Percentiles rank a stretch among this genome's conserved stretches.
These are phyloP conservation scores for Dryas drummondii DNA, from an alignment of 306 rosid species.

Conservation along the genomic window DNA sequence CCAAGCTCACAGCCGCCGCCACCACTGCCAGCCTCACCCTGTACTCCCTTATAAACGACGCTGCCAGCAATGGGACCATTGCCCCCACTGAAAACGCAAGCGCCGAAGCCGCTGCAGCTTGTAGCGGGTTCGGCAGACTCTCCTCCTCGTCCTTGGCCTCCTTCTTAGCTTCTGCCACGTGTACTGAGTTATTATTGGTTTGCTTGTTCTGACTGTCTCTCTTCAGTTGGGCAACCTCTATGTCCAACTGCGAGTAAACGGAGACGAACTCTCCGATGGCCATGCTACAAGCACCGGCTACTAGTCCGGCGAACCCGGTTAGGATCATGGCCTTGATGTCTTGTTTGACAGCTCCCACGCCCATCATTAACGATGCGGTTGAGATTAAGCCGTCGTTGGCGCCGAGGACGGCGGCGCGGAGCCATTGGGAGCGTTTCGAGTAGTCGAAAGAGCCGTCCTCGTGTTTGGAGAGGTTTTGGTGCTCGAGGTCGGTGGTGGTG, in stretches of 20 bases:
- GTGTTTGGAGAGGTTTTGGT: conserved; percentile 35
- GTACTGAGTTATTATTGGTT: background rate
- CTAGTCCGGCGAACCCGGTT: conserved; percentile 78
- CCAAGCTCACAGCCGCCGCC: conserved; percentile 63
- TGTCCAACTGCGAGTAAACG: conserved; percentile 82
- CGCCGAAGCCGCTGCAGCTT: conserved; percentile 88
- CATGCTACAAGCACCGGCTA: conserved; percentile 95
- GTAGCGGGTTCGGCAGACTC: conserved; percentile 73
- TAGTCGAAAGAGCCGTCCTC: conserved; percentile 52
- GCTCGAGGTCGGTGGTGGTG: conserved; percentile 46
- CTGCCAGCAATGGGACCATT: conserved; percentile 80
- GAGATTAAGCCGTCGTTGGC: conserved; percentile 95
- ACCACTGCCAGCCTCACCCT: conserved; percentile 58
- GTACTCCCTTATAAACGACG: conserved; percentile 67
- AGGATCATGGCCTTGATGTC: conserved; percentile 85
- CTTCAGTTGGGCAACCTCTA: conserved; percentile 67
- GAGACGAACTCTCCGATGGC: conserved; percentile 97
- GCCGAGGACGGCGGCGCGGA: conserved; percentile 84
- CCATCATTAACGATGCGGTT: conserved; percentile 92
- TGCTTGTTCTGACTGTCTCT: conserved; percentile 43
- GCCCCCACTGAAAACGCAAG: conserved; percentile 84
- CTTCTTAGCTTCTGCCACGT: background rate
- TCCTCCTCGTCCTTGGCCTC: conserved; percentile 24
- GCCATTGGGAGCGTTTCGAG: conserved; percentile 91
- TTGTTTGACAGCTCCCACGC: conserved; percentile 85